Conservation (phyloP, 164 flowering plant species). For the Taxillus chinensis region DNA sequence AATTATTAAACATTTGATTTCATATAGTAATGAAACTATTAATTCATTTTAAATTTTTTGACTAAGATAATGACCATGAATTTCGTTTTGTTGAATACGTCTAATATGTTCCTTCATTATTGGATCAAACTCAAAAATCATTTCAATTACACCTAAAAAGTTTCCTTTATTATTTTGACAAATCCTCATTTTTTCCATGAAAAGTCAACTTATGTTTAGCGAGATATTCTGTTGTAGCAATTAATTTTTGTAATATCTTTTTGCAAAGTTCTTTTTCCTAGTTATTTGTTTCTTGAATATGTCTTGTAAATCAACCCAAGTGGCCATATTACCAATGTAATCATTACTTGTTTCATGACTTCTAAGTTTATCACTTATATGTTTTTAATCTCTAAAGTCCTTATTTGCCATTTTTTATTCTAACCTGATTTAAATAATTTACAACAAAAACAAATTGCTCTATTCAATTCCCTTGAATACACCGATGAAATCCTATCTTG, state of each 20-base stretch:
- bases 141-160: background rate
- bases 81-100: background rate
- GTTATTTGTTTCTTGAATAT: background rate
- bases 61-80: background rate
- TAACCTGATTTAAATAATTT: background rate
- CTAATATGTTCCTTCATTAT: background rate
- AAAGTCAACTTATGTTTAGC: background rate
- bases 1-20: background rate
- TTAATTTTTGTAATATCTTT: background rate
- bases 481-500: background rate
- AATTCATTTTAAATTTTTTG: background rate
- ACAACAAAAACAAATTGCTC: background rate
- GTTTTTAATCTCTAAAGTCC: background rate
- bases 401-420: background rate
- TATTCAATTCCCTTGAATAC: background rate
- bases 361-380: background rate
- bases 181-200: background rate
- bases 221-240: background rate
- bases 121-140: background rate
- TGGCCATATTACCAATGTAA: background rate
- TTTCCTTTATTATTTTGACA: background rate
- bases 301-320: background rate
- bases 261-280: background rate
- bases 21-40: background rate
- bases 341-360: background rate